Base-by-base conservation (phyloP, 2,329 filamentous ascomycete genomes). In the Fusarium subtropicale region DNA sequence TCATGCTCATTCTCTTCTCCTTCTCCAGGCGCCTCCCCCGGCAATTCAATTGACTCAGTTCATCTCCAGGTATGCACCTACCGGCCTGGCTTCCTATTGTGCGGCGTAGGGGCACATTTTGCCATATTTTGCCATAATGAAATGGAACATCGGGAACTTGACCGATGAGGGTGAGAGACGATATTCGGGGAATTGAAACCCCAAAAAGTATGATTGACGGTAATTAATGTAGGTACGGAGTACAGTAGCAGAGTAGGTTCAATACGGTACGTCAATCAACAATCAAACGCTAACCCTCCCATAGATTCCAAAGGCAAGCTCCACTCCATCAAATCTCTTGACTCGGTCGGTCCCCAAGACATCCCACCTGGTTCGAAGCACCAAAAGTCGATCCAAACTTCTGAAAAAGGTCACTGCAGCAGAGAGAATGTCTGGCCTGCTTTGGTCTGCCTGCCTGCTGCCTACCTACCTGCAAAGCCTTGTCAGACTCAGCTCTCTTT, bases 251-350 rank as follows among this genome's bases (percentile, higher is more conserved):
- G 7, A 38, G 34, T n/a, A 18, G 38, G 38, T 15, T n/a, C 47
- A 30, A n/a, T 39, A 51, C 18, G 12, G 47, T 51, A 52, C 48
- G 47, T 52, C 34, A n/a, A 20, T 39, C 24, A 41, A 39, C 9
- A 18, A 20, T 39, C 36, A 39, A 38, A 39, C 18, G 48, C 48
- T 30, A 26, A 30, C 34, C 53, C 56, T 30, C 61, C 12, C n/a
- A 31, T 13, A 46, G 24, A 24, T 41, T 46, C 28, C 28, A 68
- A 47, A 39, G 26, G 51, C 45, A 44, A 67, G 63, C 59, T 58
- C 60, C 59, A 69, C 60, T 26, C 24, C 48, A 28, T 46, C 42
- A 63, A 45, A 42, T 59, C 38, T 67, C 66, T 70, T 70, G 67
- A 70, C 67, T 70, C 68, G 63, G 63, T 56, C 66, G 10, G 28